These are phyloP conservation scores for Ashbya aceris DNA, from an alignment of 1,139 yeast species.

Conservation along the genomic window DNA sequence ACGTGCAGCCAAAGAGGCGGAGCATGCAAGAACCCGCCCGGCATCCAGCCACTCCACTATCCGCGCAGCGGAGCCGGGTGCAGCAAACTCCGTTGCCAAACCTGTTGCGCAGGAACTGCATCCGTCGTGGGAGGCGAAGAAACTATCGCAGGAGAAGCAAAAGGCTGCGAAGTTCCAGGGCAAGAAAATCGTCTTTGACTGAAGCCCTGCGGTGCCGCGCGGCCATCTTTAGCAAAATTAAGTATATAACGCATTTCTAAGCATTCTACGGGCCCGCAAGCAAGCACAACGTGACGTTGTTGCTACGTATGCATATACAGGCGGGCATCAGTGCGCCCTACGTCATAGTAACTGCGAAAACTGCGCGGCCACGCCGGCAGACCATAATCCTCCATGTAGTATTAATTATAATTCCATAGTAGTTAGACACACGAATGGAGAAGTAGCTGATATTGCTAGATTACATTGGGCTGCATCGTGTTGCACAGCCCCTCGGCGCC, in stretches of 20 bases:
- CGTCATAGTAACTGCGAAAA: no score
- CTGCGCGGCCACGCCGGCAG: no score
- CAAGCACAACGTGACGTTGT: no score
- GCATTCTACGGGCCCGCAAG: not conserved
- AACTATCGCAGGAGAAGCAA: constrained; percentile 54
- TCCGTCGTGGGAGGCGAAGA: constrained; percentile 95
- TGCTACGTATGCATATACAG: no score
- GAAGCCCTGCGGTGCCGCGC: constrained; percentile 1
- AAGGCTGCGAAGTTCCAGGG: constrained; percentile 68
- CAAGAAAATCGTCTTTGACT: constrained; percentile 64
- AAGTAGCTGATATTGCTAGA: no score
- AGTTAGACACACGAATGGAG: no score
- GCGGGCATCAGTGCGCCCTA: no score
- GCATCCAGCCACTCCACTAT: not conserved
- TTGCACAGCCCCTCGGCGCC: no score
- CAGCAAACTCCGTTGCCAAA: constrained; percentile 1
- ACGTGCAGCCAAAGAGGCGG: constrained; percentile 46
- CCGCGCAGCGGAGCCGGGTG: constrained; percentile 3
- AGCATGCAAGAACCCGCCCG: constrained; percentile 27
- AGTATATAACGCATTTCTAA: not conserved
- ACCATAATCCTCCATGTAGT: no score
- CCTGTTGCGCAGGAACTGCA: constrained; percentile 37
- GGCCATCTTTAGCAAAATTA: not conserved
- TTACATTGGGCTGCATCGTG: no score
- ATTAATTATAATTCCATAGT: no score